A percentile compares a stretch with the other conserved stretches of the same genome.
Conservation (phyloP, 208 protist species). For the Acanthamoeba castellanii region DNA sequence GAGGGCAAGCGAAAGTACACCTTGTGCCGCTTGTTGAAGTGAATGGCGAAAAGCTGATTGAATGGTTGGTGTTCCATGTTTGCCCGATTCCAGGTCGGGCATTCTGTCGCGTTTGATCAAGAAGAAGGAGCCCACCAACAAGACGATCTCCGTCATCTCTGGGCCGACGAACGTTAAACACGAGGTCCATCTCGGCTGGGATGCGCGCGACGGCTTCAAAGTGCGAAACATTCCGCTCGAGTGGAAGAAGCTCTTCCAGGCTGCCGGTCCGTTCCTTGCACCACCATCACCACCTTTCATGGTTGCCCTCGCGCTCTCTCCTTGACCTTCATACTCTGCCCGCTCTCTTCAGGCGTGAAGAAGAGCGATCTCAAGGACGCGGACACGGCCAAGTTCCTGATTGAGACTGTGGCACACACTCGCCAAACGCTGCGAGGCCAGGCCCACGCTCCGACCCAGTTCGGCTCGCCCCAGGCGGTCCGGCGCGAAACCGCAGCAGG, state of each 20-base stretch:
- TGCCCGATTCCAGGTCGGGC: neutral
- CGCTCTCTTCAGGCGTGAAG: constrained; percentile 71
- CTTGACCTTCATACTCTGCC: neutral
- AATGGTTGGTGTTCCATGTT: neutral
- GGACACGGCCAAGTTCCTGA: constrained; percentile 79
- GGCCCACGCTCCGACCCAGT: neutral
- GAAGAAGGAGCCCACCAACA: neutral
- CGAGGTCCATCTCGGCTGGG: constrained; percentile 77
- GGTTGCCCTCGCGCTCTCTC: neutral
- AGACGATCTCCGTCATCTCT: neutral
- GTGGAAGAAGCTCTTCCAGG: constrained; percentile 80
- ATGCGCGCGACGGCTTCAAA: constrained; percentile 73
- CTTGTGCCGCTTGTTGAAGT: neutral
- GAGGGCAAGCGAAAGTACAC: neutral
- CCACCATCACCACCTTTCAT: neutral
- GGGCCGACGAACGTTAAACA: constrained; percentile 82
- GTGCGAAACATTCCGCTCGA: constrained; percentile 77
- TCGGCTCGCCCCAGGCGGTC: too few species aligned
- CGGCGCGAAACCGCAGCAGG: too few species aligned
- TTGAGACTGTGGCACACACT: neutral
- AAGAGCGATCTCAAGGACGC: constrained; percentile 82
- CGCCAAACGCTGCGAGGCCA: neutral
- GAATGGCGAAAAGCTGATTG: neutral
- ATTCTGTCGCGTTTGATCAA: constrained; percentile 28
- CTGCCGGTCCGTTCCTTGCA: neutral